Base-by-base conservation (phyloP, 2,329 filamentous ascomycete genomes). In the Albifimbria verrucaria region DNA sequence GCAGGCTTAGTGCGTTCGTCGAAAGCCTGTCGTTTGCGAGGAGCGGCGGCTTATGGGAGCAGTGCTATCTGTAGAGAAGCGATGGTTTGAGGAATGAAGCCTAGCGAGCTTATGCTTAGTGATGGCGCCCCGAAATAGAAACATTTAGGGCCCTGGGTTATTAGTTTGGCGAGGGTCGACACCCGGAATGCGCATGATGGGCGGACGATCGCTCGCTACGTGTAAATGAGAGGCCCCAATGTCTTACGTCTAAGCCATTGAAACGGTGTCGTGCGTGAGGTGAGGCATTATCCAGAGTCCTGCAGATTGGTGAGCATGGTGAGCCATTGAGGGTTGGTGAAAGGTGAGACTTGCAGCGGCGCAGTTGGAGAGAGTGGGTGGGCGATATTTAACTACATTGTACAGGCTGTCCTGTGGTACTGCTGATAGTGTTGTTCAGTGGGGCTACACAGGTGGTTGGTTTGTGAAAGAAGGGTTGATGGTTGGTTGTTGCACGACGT, bases 21-120 rank as follows among this genome's bases (percentile, higher is more conserved):
- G 74, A 88, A 25, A 89, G 88, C 57, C 72, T 96, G 63, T 80
- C 76, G 48, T 96, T 94, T 78, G 89, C 88, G 2, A 80, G 78
- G 59, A 70, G 67, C 9, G 89, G 89, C 15, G 92, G 92, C 1
- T 70, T 81, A 46, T 97, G 92, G 92, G 76, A 79, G 18, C 12
- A 39, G 12, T 39, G 32, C 11, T 39, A 7, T n/a, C 15, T 15
- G n/a, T n/a, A n/a, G 5, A 39, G 6, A 12, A 39, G 12, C 6
- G 15, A 12, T 17, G 12, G 32, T 5, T 7, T 39, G 32, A n/a
- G 12, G 32, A 39, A n/a, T n/a, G 15, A 15, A 15, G 6, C 26
- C 32, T 39, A 6, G 32, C 18, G 12, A 39, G 12, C 32, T 39
- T 39, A 39, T 17, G 32, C 32, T 4, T 39, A 7, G 32, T n/a